phyloP scores from a whole-genome alignment of 305 asterid species.

The Caryopteris hybrid region DNA sequence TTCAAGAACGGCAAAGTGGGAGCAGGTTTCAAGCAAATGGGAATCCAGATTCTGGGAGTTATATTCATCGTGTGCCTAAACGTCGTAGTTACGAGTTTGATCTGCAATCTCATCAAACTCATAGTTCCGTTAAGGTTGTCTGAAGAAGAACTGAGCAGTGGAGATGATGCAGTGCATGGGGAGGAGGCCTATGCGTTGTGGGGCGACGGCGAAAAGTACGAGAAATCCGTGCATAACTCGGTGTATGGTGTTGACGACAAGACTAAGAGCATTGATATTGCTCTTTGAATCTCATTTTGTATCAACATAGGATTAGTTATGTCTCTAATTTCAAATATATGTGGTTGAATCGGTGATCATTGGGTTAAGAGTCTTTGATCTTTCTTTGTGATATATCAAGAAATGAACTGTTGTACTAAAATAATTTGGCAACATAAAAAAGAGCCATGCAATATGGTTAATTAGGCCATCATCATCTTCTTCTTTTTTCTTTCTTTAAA shows the following conservation, averaged over 20 bases:
- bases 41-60: constrained; percentile 52
- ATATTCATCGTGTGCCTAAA: constrained; percentile 36
- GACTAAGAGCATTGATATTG: constrained; percentile 1
- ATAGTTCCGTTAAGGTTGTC: constrained; percentile 51
- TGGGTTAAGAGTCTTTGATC: not conserved
- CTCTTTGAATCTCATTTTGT: not conserved
- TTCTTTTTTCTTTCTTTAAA: not conserved
- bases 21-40: constrained; percentile 56
- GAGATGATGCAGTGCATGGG: constrained; percentile 70
- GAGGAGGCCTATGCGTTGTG: constrained; percentile 79
- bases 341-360: too few species aligned
- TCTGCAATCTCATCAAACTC: constrained; percentile 47
- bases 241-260: constrained; percentile 30
- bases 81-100: constrained; percentile 40
- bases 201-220: constrained; percentile 72
- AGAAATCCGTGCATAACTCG: constrained; percentile 35
- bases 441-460: too few species aligned
- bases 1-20: constrained; percentile 23
- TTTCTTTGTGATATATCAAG: not conserved
- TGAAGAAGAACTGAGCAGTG: constrained; percentile 46
- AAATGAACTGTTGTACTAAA: not conserved
- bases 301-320: too few species aligned
- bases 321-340: too few species aligned
- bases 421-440: too few species aligned
- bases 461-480: not conserved